Percentiles rank a stretch among this genome's conserved stretches.
Conservation (phyloP, 2,329 filamentous ascomycete species). For the Botryotinia narcissicola region DNA sequence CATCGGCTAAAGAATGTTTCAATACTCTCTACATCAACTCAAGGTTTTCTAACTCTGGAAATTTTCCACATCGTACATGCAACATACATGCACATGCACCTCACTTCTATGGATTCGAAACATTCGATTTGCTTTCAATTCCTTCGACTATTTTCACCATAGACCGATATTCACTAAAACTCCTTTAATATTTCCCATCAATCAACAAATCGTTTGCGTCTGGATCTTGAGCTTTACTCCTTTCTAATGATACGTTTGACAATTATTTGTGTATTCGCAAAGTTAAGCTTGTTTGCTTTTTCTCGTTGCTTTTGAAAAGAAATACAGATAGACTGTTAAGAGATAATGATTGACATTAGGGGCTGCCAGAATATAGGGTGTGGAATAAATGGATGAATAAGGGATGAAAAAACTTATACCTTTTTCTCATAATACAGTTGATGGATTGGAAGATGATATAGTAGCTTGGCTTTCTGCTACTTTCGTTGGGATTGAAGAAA, state of each 20-base stretch:
- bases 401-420: neutral
- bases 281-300: constrained; percentile 4
- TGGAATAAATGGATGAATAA: neutral
- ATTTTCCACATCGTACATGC: constrained; percentile 12
- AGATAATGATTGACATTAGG: neutral
- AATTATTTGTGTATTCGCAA: neutral
- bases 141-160: constrained; percentile 7
- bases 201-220: constrained; percentile 2
- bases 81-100: neutral
- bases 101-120: constrained; percentile 6
- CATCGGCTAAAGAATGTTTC: neutral
- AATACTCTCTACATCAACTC: constrained; percentile 9
- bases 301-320: constrained; percentile 1
- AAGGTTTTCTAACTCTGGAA: neutral
- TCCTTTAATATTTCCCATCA: constrained; percentile 6
- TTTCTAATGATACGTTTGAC: constrained; percentile 1
- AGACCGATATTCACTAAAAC: constrained; percentile 6
- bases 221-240: constrained; percentile 2
- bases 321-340: constrained; percentile 6
- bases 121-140: constrained; percentile 5
- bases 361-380: neutral
- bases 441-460: neutral
- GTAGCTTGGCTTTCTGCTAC: constrained; percentile 7
- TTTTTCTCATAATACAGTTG: neutral
- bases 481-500: constrained; percentile 6